phyloP scores from a whole-genome alignment of 2,329 filamentous ascomycete genomes.

The Ceratocystis eucalypticola region DNA sequence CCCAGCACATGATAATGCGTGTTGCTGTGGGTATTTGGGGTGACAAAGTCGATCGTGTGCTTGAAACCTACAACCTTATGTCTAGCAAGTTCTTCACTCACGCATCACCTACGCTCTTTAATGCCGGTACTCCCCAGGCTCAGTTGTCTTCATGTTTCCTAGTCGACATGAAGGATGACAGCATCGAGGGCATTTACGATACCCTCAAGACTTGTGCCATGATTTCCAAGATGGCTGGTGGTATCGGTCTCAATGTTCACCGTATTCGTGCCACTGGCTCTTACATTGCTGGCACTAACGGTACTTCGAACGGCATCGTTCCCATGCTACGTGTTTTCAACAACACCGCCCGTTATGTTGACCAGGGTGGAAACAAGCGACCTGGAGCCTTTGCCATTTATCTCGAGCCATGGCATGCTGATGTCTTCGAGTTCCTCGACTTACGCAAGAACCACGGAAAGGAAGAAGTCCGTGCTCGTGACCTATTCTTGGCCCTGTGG shows the following conservation, averaged over 20 bases:
- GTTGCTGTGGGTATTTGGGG: conserved; percentile 95
- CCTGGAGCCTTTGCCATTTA: conserved; percentile 98
- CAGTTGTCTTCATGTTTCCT: conserved; percentile 98
- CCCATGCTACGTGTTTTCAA: conserved; percentile 99
- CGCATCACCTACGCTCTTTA: conserved; percentile 95
- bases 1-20: conserved; percentile 99
- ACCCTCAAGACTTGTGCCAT: conserved; percentile 98
- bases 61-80: conserved; percentile 99
- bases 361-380: conserved; percentile 98
- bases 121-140: conserved; percentile 84
- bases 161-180: conserved; percentile 98
- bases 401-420: conserved; percentile 95
- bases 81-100: conserved; percentile 98
- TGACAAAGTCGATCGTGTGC: conserved; percentile 81
- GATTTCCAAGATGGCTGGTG: conserved; percentile 99
- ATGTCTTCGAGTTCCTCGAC: conserved; percentile 95
- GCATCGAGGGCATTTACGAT: conserved; percentile 98
- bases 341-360: conserved; percentile 96
- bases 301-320: conserved; percentile 91
- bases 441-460: conserved; percentile 99
- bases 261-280: conserved; percentile 94
- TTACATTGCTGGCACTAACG: conserved; percentile 96
- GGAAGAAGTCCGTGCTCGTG: conserved; percentile 91
- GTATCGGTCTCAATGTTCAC: conserved; percentile 93
- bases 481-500: conserved; percentile 96